phyloP scores from a whole-genome alignment of 371 early-diverging fungal genomes.

The Rhizopus stolonifer region DNA sequence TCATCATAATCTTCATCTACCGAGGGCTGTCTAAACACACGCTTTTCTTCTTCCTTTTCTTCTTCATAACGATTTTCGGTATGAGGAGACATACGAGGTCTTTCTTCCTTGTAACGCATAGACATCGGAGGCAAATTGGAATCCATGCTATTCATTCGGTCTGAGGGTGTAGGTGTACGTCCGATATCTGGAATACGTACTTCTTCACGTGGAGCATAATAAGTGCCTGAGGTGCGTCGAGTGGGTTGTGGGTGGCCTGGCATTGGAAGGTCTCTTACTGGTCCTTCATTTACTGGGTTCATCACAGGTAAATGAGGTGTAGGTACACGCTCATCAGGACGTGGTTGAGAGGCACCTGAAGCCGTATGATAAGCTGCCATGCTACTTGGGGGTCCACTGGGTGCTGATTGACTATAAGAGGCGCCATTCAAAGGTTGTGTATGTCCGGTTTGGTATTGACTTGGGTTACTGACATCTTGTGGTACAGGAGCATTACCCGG shows the following conservation, averaged over 20 bases:
- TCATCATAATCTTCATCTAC: slow-evolving; percentile 31
- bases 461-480: slow-evolving; percentile 62
- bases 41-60: slow-evolving; percentile 22
- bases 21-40: neutral
- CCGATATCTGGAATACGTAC: slow-evolving; percentile 52
- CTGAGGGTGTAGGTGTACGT: slow-evolving; percentile 50
- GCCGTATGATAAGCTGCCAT: slow-evolving; percentile 40
- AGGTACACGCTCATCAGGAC: slow-evolving; percentile 28
- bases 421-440: slow-evolving; percentile 33
- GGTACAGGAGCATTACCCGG: slow-evolving; percentile 57
- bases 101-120: slow-evolving; percentile 19
- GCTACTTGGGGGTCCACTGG: slow-evolving; percentile 34
- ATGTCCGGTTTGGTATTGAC: slow-evolving; percentile 42
- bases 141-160: slow-evolving; percentile 49
- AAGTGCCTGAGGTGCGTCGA: slow-evolving; percentile 35
- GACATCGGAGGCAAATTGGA: slow-evolving; percentile 29
- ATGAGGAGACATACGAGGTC: slow-evolving; percentile 16
- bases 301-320: slow-evolving; percentile 33
- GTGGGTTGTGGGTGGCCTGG: slow-evolving; percentile 20
- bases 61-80: slow-evolving; percentile 23
- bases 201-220: slow-evolving; percentile 31
- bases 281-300: slow-evolving; percentile 25
- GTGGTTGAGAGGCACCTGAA: neutral
- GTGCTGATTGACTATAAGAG: slow-evolving; percentile 28
- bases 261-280: slow-evolving; percentile 47